Conservation (phyloP, 2,329 filamentous ascomycete genomes). For the Salinomyces thailandicus region DNA sequence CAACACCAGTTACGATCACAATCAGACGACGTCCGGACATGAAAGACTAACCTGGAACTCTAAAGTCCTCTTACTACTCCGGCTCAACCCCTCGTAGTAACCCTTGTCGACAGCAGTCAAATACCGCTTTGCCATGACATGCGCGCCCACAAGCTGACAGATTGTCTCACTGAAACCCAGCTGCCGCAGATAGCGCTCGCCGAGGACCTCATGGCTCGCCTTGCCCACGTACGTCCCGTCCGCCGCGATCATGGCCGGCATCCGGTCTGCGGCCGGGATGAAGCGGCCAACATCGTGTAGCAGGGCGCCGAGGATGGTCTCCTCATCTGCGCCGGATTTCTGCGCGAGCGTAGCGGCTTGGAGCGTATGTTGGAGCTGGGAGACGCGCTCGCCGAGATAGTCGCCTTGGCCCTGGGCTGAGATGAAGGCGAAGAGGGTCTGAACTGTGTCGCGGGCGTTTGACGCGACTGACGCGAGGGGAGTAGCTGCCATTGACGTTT, state of each 20-base stretch:
- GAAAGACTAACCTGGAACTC: too few relatives aligned
- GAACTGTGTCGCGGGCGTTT: conserved; percentile 11
- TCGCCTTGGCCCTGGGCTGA: conserved; percentile 20
- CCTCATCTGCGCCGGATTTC: conserved; percentile 14
- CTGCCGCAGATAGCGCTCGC: conserved; percentile 26
- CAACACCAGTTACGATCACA: too few relatives aligned
- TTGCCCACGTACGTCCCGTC: conserved; percentile 26
- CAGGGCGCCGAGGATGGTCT: conserved; percentile 30
- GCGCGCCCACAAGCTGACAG: conserved; percentile 28
- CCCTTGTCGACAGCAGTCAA: conserved; percentile 26
- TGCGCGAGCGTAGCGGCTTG: conserved; percentile 23
- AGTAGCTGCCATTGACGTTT: conserved; percentile 1
- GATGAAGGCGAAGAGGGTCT: conserved; percentile 14
- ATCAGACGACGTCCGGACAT: too few relatives aligned
- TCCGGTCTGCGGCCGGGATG: conserved; percentile 25
- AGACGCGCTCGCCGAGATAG: conserved; percentile 24
- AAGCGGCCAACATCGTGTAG: conserved; percentile 37
- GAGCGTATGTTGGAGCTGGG: conserved; percentile 24
- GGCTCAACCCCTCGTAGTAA: conserved; percentile 29
- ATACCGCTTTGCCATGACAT: conserved; percentile 33
- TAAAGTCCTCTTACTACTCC: too few relatives aligned
- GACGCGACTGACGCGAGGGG: conserved; percentile 5
- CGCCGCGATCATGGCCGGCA: conserved; percentile 13
- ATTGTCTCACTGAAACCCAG: conserved; percentile 30
- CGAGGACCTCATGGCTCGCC: conserved; percentile 30